phyloP scores from a whole-genome alignment of 257 asterid species.

The Gardenia jasminoides region DNA sequence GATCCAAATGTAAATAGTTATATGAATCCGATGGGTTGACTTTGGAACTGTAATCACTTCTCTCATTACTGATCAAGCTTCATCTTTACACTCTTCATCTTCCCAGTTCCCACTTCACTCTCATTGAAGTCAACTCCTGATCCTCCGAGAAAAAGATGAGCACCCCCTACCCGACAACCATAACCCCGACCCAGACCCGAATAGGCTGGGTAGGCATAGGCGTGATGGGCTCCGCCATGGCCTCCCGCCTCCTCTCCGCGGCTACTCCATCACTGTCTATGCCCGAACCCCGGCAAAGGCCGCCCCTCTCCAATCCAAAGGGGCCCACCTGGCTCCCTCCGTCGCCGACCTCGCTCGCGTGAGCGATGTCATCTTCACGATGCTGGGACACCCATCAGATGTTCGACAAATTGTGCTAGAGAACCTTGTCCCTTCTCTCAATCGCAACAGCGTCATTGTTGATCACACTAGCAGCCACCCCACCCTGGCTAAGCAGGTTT shows the following conservation, averaged over 20 bases:
- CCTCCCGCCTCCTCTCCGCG: conserved; percentile 78
- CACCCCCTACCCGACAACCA: conserved; percentile 41
- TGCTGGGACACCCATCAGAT: conserved; percentile 91
- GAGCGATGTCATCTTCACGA: conserved; percentile 65
- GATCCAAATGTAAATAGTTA: no score
- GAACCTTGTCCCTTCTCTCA: conserved; percentile 46
- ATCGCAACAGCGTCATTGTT: conserved; percentile 48
- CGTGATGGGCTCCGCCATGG: conserved; percentile 91
- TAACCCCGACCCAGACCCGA: conserved; percentile 56
- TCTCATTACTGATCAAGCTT: neutral
- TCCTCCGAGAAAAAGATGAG: conserved; percentile 20
- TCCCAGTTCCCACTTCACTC: neutral
- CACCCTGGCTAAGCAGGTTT: conserved; percentile 48
- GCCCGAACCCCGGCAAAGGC: conserved; percentile 69
- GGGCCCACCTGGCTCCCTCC: conserved; percentile 57
- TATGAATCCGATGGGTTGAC: neutral
- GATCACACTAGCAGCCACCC: conserved; percentile 90
- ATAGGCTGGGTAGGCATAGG: conserved; percentile 93
- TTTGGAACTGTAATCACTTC: neutral
- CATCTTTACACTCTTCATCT: neutral
- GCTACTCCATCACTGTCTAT: conserved; percentile 64
- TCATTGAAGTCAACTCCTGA: neutral
- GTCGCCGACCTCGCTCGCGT: conserved; percentile 47
- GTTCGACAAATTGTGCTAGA: conserved; percentile 61
- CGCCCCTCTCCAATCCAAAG: conserved; percentile 54